Conservation (phyloP, 768 basidiomycete genomes). For the Agrocybe pediades region DNA sequence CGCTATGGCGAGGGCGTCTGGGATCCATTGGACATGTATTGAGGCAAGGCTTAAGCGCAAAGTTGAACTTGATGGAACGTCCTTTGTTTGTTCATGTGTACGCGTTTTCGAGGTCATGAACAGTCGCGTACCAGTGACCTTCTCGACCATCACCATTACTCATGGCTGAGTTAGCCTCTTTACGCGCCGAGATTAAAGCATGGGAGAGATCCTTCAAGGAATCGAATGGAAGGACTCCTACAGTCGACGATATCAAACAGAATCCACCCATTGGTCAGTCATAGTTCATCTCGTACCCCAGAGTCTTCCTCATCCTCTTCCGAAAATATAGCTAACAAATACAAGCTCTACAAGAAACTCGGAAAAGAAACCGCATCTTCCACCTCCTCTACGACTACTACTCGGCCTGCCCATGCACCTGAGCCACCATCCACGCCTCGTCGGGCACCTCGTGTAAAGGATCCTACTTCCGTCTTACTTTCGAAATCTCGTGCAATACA, state of each 20-base stretch:
- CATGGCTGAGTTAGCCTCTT: constrained; percentile 46
- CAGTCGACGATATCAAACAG: constrained; percentile 70
- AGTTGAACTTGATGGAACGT: constrained; percentile 22
- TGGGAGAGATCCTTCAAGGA: constrained; percentile 76
- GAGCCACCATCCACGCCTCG: constrained; percentile 41
- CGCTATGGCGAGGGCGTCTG: constrained; percentile 44
- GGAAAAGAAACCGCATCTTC: constrained; percentile 44
- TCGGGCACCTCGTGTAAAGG: constrained; percentile 31
- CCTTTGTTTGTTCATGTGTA: constrained; percentile 42
- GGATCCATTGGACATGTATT: constrained; percentile 23
- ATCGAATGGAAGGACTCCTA: constrained; percentile 56
- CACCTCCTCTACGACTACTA: no score
- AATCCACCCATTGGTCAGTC: constrained; percentile 63
- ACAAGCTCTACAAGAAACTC: constrained; percentile 80
- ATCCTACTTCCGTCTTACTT: constrained; percentile 37
- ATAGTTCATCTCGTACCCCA: neutral
- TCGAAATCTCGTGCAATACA: constrained; percentile 54
- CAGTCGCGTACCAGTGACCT: constrained; percentile 9
- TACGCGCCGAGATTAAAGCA: constrained; percentile 72
- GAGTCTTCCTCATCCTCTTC: constrained; percentile 13
- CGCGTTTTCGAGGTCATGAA: constrained; percentile 29
- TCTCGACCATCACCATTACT: neutral
- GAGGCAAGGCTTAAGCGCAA: constrained; percentile 5
- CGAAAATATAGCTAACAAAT: constrained; percentile 62
- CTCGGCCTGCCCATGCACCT: constrained; percentile 12